phyloP scores from a whole-genome alignment of 1,284 basidiomycete genomes.

The Cutaneotrichosporon sp. region DNA sequence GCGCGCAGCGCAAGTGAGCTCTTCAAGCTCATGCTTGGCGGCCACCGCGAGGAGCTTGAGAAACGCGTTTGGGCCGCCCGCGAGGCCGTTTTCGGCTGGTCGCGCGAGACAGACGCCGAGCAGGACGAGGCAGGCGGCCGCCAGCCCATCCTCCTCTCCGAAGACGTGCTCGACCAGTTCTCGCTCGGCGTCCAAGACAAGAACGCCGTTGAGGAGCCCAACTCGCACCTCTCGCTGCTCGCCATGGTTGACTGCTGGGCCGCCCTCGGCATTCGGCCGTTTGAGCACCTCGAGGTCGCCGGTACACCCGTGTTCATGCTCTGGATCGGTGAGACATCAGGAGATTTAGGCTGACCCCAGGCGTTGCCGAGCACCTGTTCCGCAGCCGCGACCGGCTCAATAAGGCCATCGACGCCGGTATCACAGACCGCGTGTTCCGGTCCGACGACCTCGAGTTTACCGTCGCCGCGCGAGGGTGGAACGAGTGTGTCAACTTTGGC shows the following conservation, averaged over 20 bases:
- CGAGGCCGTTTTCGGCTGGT: conserved; percentile 71
- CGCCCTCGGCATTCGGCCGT: conserved; percentile 80
- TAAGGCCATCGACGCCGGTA: conserved; percentile 70
- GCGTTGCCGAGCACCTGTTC: conserved; percentile 95
- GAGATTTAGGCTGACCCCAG: conserved; percentile 24
- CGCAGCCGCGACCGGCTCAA: conserved; percentile 64
- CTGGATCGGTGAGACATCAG: conserved; percentile 69
- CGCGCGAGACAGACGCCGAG: conserved; percentile 34
- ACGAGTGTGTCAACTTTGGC: conserved; percentile 88
- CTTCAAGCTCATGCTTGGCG: conserved; percentile 94
- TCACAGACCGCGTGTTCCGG: conserved; percentile 77
- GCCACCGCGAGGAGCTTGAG: conserved; percentile 65
- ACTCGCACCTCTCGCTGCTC: conserved; percentile 92
- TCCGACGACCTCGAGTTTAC: conserved; percentile 92
- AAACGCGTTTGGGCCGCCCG: conserved; percentile 74
- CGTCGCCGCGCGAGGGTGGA: conserved; percentile 93
- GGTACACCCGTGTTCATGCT: conserved; percentile 95
- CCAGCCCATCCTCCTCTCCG: conserved; percentile 76
- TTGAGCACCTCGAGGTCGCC: conserved; percentile 86
- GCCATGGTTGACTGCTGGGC: conserved; percentile 99
- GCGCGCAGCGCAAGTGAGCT: conserved; percentile 80
- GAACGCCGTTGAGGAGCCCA: conserved; percentile 55
- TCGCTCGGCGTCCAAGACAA: conserved; percentile 64
- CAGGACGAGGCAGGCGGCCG: conserved; percentile 47
- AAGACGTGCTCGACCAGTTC: conserved; percentile 85